A percentile compares a stretch with the other conserved stretches of the same genome.
Conservation (phyloP, 176 grass and related monocot genomes). For the Avena eriantha region DNA sequence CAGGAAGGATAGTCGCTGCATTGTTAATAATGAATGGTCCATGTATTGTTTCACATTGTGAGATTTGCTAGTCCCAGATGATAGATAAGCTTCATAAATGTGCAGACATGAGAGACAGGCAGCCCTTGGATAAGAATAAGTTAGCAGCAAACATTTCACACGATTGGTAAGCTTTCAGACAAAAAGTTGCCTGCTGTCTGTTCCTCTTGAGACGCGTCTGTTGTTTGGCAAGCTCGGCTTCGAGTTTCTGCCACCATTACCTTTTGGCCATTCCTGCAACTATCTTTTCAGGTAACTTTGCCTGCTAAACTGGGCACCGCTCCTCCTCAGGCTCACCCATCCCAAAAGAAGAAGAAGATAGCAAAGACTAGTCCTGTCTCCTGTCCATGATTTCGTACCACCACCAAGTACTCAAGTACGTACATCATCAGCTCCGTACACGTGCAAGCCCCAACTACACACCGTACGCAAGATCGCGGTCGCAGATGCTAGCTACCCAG, state of each 20-base stretch:
- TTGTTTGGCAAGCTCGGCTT: not conserved
- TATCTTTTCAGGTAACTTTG: constrained; percentile 3
- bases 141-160: not conserved
- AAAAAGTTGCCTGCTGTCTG: not conserved
- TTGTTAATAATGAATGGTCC: not conserved
- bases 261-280: constrained; percentile 37
- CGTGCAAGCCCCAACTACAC: not conserved
- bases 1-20: not conserved
- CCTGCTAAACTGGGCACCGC: constrained; percentile 21
- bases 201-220: constrained; percentile 9
- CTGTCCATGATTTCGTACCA: not conserved
- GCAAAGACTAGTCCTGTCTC: not conserved
- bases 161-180: not conserved
- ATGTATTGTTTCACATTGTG: not conserved
- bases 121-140: constrained; percentile 17
- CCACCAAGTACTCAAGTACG: not conserved
- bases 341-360: not conserved
- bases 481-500: not conserved
- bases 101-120: not conserved
- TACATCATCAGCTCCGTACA: constrained; percentile 13
- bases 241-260: constrained; percentile 29
- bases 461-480: not conserved
- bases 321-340: not conserved
- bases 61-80: not conserved
- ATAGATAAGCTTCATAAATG: not conserved